These are phyloP conservation scores for Xerocomus brunneocitrinus DNA, from an alignment of 768 basidiomycete species.

Conservation along the genomic window DNA sequence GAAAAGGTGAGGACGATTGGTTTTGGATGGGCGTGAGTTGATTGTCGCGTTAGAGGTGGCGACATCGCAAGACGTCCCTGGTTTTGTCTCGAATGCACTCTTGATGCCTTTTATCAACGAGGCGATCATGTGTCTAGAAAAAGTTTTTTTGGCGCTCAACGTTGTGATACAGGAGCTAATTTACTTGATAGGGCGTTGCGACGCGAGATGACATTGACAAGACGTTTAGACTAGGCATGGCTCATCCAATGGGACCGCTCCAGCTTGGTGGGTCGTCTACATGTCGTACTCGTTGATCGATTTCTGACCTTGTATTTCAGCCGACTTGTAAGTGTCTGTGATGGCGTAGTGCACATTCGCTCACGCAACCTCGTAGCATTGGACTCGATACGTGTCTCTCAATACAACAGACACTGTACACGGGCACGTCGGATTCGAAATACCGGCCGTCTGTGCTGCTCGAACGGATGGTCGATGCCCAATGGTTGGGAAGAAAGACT, in stretches of 20 bases:
- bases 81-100: constrained; percentile 91
- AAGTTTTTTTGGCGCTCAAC: constrained; percentile 39
- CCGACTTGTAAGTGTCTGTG: constrained; percentile 28
- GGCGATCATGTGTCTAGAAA: constrained; percentile 92
- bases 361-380: constrained; percentile 49
- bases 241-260: constrained; percentile 91
- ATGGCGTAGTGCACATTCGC: not conserved
- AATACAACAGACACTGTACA: constrained; percentile 86
- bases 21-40: not conserved
- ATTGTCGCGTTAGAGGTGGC: constrained; percentile 68
- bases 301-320: constrained; percentile 15
- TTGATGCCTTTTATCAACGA: constrained; percentile 98
- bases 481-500: constrained; percentile 89
- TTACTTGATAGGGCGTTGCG: constrained; percentile 63
- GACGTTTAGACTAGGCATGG: constrained; percentile 90
- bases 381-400: constrained; percentile 96
- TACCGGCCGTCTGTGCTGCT: constrained; percentile 89
- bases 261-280: constrained; percentile 56
- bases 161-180: not conserved
- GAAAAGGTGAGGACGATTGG: constrained; percentile 56
- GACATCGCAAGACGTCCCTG: constrained; percentile 86
- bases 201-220: constrained; percentile 94
- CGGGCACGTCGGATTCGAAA: constrained; percentile 89
- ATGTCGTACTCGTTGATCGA: no score
- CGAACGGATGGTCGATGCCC: constrained; percentile 94